A percentile compares a stretch with the other conserved stretches of the same genome.
phyloP scores from a whole-genome alignment of 2,329 filamentous ascomycete genomes.

The Arthrobotrys musiformis region DNA sequence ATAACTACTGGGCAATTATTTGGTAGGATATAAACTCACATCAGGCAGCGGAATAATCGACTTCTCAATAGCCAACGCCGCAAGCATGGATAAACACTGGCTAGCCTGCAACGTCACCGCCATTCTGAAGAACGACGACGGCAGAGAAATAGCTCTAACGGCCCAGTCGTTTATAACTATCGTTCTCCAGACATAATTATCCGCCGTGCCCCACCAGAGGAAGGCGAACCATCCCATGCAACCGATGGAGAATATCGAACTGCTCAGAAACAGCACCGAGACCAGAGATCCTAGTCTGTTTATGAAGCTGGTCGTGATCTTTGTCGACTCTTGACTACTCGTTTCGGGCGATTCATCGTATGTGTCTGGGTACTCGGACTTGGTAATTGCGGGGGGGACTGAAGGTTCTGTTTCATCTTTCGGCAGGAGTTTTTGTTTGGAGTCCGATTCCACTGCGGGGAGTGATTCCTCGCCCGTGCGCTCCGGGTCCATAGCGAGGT shows the following conservation, averaged over 20 bases:
- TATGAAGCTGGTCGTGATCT: not conserved
- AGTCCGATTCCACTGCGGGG: too few species aligned
- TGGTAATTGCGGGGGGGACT: too few species aligned
- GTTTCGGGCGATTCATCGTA: too few species aligned
- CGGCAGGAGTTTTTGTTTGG: too few species aligned
- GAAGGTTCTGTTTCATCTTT: too few species aligned
- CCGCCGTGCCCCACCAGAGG: constrained; percentile 24
- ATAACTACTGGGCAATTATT: too few species aligned
- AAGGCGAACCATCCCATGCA: constrained; percentile 39
- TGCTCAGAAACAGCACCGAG: constrained; percentile 4
- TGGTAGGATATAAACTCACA: constrained; percentile 16
- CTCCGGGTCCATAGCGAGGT: too few species aligned
- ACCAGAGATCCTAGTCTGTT: constrained; percentile 5
- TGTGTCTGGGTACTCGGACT: too few species aligned
- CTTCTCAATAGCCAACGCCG: constrained; percentile 33
- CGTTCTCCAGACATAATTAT: constrained; percentile 13
- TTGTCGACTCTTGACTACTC: not conserved
- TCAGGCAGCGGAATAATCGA: constrained; percentile 5
- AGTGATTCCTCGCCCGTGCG: too few species aligned
- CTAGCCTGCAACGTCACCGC: constrained; percentile 13
- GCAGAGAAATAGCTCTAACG: constrained; percentile 19
- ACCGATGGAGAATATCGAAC: constrained; percentile 8
- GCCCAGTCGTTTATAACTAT: constrained; percentile 35
- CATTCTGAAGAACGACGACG: constrained; percentile 14
- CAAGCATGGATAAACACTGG: constrained; percentile 34